Base-by-base conservation (phyloP, 139 green algal species). In the Trebouxia sp. region DNA sequence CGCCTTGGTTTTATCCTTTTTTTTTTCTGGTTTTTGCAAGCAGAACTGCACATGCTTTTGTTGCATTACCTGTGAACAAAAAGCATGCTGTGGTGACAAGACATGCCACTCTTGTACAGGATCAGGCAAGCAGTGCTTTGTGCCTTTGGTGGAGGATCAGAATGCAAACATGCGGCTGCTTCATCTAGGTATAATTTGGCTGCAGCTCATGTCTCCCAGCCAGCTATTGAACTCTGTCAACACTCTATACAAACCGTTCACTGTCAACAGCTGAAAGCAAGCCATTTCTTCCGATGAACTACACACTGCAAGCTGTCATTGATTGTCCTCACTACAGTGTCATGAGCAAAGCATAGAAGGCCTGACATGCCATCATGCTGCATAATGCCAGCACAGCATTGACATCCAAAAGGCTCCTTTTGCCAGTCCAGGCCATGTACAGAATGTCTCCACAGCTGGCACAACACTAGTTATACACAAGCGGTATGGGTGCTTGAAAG, bases 141-240 rank as follows among this genome's bases (percentile, higher is more conserved):
- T 95, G 20, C 93, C 93, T 1, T 65, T 94, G 6, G 92, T 97
- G 30, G 75, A 89, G 45, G 92, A 97, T 82, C 86, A 70, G 32
- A 48, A 86, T n/a, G 85, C 85, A 55, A 94, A 95, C 85, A 97
- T 97, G 93, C 82, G 88, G n/a, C 86, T 97, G 76, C 84, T 97
- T 24, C 91, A 94, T 65, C 55, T 95, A 62, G 89, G 89, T 91
- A 65, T 62, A 83, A 12, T 0, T 24, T 26, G 14, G 28, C 20
- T 43, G n/a, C 28, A 35, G 32, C 12, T 38, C 11, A 45, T 43
- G 24, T 55, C 20, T 11, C 17, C 38, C 11, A 5, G 3, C 37
- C 28, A 6, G 38, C 1, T 55, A 11, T 51, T 69, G 65, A 22
- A 4, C 65, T 6, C 26, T 51, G 11, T 14, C 0, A 45, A 15